Evolutionary conservation across 2,329 filamentous ascomycete species (phyloP).

Genomic region (Ceratocystis cubensis): DNA sequence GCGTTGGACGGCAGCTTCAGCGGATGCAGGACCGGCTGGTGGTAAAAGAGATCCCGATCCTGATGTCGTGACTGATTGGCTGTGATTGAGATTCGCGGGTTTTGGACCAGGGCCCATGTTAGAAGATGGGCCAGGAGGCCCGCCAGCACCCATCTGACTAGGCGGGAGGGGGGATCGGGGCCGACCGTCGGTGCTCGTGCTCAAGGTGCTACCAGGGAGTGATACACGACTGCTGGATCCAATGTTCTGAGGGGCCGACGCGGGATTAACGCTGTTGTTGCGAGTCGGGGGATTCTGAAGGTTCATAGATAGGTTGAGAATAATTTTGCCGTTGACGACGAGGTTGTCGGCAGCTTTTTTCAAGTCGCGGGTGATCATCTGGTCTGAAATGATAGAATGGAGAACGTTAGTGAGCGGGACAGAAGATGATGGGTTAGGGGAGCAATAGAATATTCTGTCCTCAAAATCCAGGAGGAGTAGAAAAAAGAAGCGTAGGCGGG

Average conservation of each 20-base stretch:
- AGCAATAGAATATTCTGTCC: too few species aligned
- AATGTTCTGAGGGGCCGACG: conserved; percentile 21
- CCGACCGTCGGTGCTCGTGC: conserved; percentile 25
- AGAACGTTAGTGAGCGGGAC: conserved; percentile 9
- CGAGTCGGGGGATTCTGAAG: conserved; percentile 56
- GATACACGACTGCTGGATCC: conserved; percentile 33
- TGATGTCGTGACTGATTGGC: conserved; percentile 27
- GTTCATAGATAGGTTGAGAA: conserved; percentile 91
- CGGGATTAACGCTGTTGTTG: conserved; percentile 21
- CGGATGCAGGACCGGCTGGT: conserved; percentile 18
- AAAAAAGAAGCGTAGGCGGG: too few species aligned
- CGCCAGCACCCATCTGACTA: conserved; percentile 30
- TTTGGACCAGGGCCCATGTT: conserved; percentile 32
- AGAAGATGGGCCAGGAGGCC: conserved; percentile 29
- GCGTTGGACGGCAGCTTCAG: conserved; percentile 24
- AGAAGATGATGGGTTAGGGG: too few species aligned
- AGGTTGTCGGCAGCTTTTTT: conserved; percentile 98
- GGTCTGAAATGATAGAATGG: conserved; percentile 44
- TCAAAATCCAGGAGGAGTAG: too few species aligned
- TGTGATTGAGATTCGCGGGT: conserved; percentile 37
- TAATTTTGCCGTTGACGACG: conserved; percentile 93
- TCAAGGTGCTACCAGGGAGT: conserved; percentile 31
- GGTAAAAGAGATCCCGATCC: conserved; percentile 19
- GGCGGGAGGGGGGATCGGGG: conserved; percentile 34
- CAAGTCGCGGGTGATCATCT: conserved; percentile 94